Percentiles rank a stretch among this genome's conserved stretches.
Evolutionary conservation across 768 basidiomycete species (phyloP).

Genomic region (Xerocomellus intermedius): DNA sequence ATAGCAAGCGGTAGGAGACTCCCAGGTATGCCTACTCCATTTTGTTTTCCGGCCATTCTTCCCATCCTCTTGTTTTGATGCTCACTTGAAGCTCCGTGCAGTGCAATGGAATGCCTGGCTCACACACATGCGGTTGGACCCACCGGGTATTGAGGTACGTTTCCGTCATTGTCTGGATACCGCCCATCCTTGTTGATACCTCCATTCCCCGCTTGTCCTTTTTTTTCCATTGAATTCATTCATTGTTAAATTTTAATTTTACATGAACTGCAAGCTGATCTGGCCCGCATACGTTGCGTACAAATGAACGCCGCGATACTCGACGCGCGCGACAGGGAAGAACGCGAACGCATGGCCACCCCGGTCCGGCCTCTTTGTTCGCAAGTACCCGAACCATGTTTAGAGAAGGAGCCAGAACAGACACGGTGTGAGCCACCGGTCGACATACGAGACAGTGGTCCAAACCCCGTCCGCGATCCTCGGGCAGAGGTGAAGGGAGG

Average conservation of each 20-base stretch:
- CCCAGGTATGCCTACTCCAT: conserved; percentile 41
- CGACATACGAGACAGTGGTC: conserved; percentile 1
- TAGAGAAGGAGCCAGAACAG: conserved; percentile 10
- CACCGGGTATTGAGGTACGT: conserved; percentile 60
- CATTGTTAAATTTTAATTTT: neutral
- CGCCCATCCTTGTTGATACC: neutral
- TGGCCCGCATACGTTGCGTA: conserved; percentile 51
- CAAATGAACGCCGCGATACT: conserved; percentile 51
- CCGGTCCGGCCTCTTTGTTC: conserved; percentile 11
- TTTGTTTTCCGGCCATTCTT: neutral
- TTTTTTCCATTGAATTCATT: neutral
- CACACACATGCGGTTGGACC: conserved; percentile 58
- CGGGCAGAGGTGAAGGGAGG: conserved; percentile 24
- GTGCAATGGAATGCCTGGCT: conserved; percentile 80
- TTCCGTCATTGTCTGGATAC: conserved; percentile 3
- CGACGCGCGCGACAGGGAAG: conserved; percentile 53
- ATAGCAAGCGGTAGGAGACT: conserved; percentile 57
- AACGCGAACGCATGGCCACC: conserved; percentile 30
- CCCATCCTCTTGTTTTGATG: neutral
- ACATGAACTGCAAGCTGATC: conserved; percentile 62
- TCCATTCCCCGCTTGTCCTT: neutral
- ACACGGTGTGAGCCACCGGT: neutral
- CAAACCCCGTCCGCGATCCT: conserved; percentile 15
- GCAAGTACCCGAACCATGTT: neutral
- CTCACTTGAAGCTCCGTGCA: conserved; percentile 26